Conservation (phyloP, 441 rosid genomes). For the Manihot esculenta region DNA sequence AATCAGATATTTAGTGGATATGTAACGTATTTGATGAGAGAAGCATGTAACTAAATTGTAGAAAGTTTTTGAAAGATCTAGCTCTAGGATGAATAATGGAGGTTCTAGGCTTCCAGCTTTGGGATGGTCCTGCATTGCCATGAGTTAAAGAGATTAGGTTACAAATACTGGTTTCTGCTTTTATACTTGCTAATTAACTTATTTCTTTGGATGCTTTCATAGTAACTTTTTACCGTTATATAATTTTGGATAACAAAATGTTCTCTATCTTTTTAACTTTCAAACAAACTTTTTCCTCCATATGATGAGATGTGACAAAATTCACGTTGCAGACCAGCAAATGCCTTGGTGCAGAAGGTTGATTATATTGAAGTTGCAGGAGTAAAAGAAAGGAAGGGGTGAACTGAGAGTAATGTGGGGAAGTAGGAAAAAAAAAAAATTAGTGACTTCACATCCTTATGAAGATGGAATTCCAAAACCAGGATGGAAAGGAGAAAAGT, state of each 20-base stretch:
- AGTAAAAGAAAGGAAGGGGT: neutral
- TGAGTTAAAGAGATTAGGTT: neutral
- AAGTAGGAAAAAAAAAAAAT: neutral
- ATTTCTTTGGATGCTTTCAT: no score
- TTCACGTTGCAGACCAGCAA: neutral
- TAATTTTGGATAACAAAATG: neutral
- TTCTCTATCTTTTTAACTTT: no score
- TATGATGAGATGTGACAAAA: neutral
- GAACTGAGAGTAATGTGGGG: neutral
- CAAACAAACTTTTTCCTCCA: neutral
- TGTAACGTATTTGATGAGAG: neutral
- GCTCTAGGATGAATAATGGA: neutral
- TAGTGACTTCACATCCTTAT: neutral
- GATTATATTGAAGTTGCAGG: neutral
- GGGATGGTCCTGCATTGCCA: neutral
- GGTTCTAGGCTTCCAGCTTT: neutral
- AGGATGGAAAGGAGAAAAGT: neutral
- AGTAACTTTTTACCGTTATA: neutral
- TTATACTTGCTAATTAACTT: neutral
- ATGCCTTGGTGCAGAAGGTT: neutral
- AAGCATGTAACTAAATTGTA: neutral
- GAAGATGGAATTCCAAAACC: neutral
- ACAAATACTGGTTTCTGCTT: neutral
- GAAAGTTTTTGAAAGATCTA: slow-evolving; percentile 8
- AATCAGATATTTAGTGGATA: neutral